phyloP scores from a whole-genome alignment of 805 yeast genomes.

The Kodamaea sagamina region DNA sequence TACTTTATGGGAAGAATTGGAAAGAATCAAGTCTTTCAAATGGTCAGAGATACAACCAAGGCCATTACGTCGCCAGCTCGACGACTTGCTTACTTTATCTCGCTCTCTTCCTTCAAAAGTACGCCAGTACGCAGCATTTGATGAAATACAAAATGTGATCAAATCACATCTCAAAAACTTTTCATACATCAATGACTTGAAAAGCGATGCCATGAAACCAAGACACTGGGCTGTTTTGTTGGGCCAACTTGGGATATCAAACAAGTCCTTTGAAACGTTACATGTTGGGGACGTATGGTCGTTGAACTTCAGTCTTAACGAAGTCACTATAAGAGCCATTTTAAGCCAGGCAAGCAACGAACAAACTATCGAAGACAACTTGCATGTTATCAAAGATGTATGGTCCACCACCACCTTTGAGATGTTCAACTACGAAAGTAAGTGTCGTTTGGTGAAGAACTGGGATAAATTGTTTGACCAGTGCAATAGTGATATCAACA shows the following conservation, averaged over 20 bases:
- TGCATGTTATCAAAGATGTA: slow-evolving; percentile 48
- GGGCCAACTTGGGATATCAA: not conserved
- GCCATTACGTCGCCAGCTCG: slow-evolving; percentile 49
- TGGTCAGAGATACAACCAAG: slow-evolving; percentile 56
- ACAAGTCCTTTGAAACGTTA: slow-evolving; percentile 25
- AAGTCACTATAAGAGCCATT: slow-evolving; percentile 46
- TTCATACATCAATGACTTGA: slow-evolving; percentile 47
- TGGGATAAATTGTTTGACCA: slow-evolving; percentile 66
- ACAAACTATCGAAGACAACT: slow-evolving; percentile 57
- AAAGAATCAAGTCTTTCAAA: slow-evolving; percentile 37
- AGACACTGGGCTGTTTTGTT: slow-evolving; percentile 68
- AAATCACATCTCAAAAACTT: slow-evolving; percentile 42
- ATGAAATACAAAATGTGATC: slow-evolving; percentile 50
- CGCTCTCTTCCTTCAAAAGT: slow-evolving; percentile 57
- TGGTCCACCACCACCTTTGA: slow-evolving; percentile 62
- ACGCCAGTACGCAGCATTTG: slow-evolving; percentile 70
- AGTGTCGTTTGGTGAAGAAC: slow-evolving; percentile 58
- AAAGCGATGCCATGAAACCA: slow-evolving; percentile 55
- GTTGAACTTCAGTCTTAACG: slow-evolving; percentile 51
- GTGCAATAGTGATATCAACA: slow-evolving; percentile 59
- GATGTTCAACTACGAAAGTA: slow-evolving; percentile 52
- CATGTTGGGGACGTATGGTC: slow-evolving; percentile 64
- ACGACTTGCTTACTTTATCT: slow-evolving; percentile 47
- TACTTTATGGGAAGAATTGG: slow-evolving; percentile 49
- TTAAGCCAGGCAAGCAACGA: slow-evolving; percentile 74